Evolutionary conservation across 176 grass and related monocot genomes (phyloP).

Genomic region (Aegilops umbellulata): DNA sequence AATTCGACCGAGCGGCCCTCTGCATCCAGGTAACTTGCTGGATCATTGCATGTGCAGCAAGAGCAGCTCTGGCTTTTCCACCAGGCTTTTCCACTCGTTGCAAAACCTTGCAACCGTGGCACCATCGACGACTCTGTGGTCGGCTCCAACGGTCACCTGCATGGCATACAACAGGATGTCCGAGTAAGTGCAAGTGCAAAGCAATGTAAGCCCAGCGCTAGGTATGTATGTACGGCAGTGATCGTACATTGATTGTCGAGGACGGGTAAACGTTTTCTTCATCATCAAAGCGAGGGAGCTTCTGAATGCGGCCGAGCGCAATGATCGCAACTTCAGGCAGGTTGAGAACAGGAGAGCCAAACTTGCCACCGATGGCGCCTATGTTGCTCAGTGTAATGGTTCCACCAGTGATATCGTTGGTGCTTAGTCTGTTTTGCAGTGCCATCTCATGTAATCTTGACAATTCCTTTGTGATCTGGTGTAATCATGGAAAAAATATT

Average conservation of each 20-base stretch:
- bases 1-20: background rate
- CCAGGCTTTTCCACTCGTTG: constrained; percentile 83
- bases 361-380: constrained; percentile 92
- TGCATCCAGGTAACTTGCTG: background rate
- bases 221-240: background rate
- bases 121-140: constrained; percentile 89
- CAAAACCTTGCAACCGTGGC: constrained; percentile 91
- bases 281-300: constrained; percentile 72
- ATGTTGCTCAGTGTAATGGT: constrained; percentile 98
- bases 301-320: constrained; percentile 83
- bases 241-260: constrained; percentile 71
- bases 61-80: constrained; percentile 86
- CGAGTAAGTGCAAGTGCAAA: background rate
- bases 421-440: constrained; percentile 61
- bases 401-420: constrained; percentile 71
- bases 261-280: constrained; percentile 66
- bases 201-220: background rate
- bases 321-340: constrained; percentile 94
- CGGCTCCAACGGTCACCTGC: constrained; percentile 86
- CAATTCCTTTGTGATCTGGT: constrained; percentile 86
- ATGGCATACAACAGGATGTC: background rate
- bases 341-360: constrained; percentile 94
- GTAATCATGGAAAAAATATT: constrained; percentile 8
- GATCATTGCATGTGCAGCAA: constrained; percentile 76
- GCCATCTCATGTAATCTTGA: constrained; percentile 73